phyloP scores from a whole-genome alignment of 345 rosid genomes.

The Gossypium ekmanianum region DNA sequence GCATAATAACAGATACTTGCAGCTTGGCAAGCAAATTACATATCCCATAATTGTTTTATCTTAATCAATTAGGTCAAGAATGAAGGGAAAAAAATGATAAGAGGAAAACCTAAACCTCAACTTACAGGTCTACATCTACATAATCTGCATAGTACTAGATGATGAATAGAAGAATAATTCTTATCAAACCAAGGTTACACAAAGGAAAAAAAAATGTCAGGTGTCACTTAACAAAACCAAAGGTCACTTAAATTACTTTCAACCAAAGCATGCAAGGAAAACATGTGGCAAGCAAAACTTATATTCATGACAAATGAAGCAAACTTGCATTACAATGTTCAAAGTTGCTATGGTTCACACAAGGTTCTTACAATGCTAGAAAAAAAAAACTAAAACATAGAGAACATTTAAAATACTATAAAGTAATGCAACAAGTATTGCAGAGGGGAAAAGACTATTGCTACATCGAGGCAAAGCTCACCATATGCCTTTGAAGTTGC shows the following conservation, averaged over 20 bases:
- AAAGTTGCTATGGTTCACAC: background rate
- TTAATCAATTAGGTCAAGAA: no score
- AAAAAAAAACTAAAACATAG: background rate
- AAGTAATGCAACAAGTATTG: background rate
- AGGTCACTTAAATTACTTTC: background rate
- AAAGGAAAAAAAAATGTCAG: background rate
- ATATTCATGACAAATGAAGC: background rate
- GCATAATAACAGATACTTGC: background rate
- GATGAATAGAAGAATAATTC: background rate
- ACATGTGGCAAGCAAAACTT: background rate
- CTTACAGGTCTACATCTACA: background rate
- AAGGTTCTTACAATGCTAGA: background rate
- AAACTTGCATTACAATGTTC: background rate
- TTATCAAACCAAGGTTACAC: no score
- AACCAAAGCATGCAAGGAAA: background rate
- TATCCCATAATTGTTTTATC: background rate
- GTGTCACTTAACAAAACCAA: background rate
- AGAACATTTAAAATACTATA: background rate
- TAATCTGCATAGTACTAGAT: background rate
- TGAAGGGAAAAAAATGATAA: no score
- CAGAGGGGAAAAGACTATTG: background rate
- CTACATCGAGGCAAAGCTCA: constrained; percentile 34
- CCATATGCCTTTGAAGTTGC: constrained; percentile 99
- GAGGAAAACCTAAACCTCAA: background rate
- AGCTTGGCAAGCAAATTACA: background rate